phyloP scores from a whole-genome alignment of 768 basidiomycete genomes.

The Chlorophyllum brunneum region DNA sequence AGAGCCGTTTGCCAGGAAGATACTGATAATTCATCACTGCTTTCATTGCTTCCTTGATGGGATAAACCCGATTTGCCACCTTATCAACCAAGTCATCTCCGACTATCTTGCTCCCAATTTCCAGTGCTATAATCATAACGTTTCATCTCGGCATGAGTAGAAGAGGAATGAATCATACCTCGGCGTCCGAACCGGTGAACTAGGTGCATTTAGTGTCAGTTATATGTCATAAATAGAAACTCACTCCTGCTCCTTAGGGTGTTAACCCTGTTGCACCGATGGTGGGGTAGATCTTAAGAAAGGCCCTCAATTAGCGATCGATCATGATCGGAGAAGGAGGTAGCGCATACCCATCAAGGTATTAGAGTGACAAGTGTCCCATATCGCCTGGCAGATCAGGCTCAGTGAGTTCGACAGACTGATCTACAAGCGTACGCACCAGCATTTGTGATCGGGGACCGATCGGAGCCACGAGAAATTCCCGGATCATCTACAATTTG shows the following conservation, averaged over 20 bases:
- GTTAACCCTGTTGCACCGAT: neutral
- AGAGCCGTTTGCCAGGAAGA: neutral
- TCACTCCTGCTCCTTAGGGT: neutral
- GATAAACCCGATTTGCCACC: neutral
- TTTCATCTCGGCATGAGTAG: neutral
- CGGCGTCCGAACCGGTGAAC: neutral
- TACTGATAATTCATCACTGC: neutral
- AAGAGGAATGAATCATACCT: neutral
- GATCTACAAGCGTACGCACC: neutral
- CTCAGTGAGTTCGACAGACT: neutral
- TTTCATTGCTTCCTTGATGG: neutral
- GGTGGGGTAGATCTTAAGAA: neutral
- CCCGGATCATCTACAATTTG: neutral
- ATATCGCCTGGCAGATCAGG: neutral
- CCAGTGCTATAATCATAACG: neutral
- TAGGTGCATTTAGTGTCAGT: neutral
- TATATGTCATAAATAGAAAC: neutral
- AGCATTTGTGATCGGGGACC: neutral
- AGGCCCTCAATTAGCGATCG: neutral
- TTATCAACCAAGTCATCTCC: neutral
- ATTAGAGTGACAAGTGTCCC: slow-evolving; percentile 1
- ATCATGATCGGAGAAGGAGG: slow-evolving; percentile 3
- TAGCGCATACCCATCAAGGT: neutral
- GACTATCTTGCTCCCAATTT: neutral
- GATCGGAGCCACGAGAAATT: neutral